phyloP scores from a whole-genome alignment of 495 filamentous ascomycete species.

The Neurospora sp. region DNA sequence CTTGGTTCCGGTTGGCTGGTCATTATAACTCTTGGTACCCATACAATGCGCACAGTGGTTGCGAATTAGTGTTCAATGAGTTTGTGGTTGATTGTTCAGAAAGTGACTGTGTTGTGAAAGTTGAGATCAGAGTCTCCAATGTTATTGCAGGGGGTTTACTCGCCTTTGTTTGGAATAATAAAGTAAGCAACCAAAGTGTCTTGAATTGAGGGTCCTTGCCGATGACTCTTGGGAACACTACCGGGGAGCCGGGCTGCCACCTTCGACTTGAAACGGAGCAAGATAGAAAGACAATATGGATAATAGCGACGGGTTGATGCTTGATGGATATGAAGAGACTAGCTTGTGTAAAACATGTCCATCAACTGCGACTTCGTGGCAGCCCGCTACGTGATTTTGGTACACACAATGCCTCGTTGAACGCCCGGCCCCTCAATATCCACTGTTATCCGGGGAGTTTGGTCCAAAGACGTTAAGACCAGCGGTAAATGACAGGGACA shows the following conservation, averaged over 20 bases:
- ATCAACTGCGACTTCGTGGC: not conserved
- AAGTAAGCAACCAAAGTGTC: not conserved
- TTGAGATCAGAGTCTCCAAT: not conserved
- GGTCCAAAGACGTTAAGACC: conserved; percentile 9
- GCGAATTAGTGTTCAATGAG: not conserved
- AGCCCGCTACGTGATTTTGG: not conserved
- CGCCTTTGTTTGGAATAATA: not conserved
- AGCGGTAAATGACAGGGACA: conserved; percentile 7
- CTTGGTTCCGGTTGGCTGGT: not conserved
- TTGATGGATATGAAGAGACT: not conserved
- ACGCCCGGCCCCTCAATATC: not conserved
- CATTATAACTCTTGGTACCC: not conserved
- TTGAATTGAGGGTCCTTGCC: not conserved
- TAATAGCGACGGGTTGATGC: not conserved
- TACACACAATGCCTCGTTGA: not conserved
- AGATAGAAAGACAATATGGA: not conserved
- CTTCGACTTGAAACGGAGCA: not conserved
- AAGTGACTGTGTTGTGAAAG: not conserved
- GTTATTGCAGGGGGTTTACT: not conserved
- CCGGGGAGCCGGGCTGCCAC: not conserved
- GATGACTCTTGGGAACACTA: not conserved
- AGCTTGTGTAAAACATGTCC: not conserved
- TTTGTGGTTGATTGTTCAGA: not conserved
- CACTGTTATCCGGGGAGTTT: not conserved
- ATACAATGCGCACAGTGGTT: not conserved